Base-by-base conservation (phyloP, 2,329 filamentous ascomycete genomes). In the Xylariaceae sp. region DNA sequence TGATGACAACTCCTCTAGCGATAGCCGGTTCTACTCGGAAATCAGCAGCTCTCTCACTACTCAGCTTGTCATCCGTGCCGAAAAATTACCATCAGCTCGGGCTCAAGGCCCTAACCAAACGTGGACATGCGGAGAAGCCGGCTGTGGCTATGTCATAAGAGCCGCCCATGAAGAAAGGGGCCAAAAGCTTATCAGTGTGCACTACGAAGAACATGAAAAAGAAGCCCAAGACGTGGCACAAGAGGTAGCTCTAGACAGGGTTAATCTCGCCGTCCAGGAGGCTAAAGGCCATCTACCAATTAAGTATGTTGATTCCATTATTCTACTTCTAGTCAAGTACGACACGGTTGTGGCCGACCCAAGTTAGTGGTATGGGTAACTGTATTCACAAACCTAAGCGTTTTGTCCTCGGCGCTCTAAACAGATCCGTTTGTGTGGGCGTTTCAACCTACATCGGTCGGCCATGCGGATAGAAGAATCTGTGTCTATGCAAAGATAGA, bases 51-150 rank as follows among this genome's bases (percentile, higher is more conserved):
- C 53, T 44, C 34, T 57, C 37, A 35, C 63, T 54, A 46, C 64
- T 45, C 40, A 55, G 45, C 30, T 83, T 12, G 72, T 79, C 9
- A 71, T 81, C 7, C 73, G 73, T 30, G 72, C 78, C 4, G 78
- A 82, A 52, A 74, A 70, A 47, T 62, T 81, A 8, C 80, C 79
- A 0, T 75, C 77, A 3, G 71, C 72, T 6, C 70, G 67, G 2
- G 75, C 81, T 0, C 73, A 76, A 35, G 84, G 81, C 0, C 80
- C 82, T 0, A 76, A 83, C 55, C 80, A 85, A 51, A 83, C 82
- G 0, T 90, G 86, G 86, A 73, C 73, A 1, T 90, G 87, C 63
- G 78, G 79, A 3, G 76, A 86, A 57, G 80, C 83, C 8, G 83
- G 79, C 29, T 90, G 87, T 64, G 72, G 72, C 39, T 84, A 84